These are phyloP conservation scores for Neotropicomus parvogracilis DNA, from an alignment of 1,284 basidiomycete genomes.

Conservation along the genomic window DNA sequence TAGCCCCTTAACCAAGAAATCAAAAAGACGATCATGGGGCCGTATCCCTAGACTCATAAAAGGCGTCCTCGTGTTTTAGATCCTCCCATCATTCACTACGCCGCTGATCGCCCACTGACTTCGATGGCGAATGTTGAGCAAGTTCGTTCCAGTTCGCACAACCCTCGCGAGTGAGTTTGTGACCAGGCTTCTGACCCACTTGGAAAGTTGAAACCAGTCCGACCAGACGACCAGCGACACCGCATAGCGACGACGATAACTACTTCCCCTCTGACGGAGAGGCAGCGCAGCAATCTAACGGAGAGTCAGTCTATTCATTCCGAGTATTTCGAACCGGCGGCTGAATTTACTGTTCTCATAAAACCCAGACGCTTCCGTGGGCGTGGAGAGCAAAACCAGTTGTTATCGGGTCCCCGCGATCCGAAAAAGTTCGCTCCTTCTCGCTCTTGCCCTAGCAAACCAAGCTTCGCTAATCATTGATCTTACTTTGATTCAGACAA, in stretches of 20 bases:
- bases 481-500: background rate
- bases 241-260: background rate
- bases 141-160: background rate
- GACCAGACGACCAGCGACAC: background rate
- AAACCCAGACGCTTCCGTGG: background rate
- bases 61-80: background rate
- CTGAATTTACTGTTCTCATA: background rate
- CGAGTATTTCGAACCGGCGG: no score
- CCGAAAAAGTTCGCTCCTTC: background rate
- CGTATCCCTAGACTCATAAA: slow-evolving; percentile 14
- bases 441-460: background rate
- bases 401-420: accelerated
- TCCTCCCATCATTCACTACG: background rate
- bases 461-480: background rate
- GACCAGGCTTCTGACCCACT: background rate
- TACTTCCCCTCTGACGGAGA: background rate
- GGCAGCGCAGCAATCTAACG: background rate
- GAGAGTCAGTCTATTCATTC: background rate
- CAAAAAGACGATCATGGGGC: background rate
- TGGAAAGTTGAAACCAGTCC: background rate
- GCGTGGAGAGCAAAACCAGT: background rate
- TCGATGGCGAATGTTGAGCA: background rate
- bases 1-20: slow-evolving; percentile 13
- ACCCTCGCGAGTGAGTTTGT: background rate
- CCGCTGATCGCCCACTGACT: background rate